Percentiles rank a stretch among this genome's conserved stretches.
phyloP scores from a whole-genome alignment of 768 basidiomycete species.

The Paxillus ammoniavirescens region DNA sequence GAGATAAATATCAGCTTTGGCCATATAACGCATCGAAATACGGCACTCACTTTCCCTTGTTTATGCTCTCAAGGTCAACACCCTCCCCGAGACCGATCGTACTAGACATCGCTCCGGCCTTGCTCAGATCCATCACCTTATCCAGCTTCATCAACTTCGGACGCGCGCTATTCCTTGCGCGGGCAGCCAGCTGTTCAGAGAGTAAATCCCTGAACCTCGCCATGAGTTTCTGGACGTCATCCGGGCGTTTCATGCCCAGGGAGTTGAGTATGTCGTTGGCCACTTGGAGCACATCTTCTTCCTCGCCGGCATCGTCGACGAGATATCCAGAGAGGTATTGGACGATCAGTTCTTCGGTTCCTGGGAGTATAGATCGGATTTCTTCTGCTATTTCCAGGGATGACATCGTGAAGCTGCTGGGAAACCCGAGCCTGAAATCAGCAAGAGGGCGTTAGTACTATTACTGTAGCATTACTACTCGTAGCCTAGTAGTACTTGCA shows the following conservation, averaged over 20 bases:
- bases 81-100: slow-evolving; percentile 80
- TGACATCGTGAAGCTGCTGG: slow-evolving; percentile 44
- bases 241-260: slow-evolving; percentile 59
- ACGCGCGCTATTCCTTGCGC: slow-evolving; percentile 57
- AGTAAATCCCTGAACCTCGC: slow-evolving; percentile 57
- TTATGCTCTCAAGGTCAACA: slow-evolving; percentile 87
- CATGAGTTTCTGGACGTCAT: slow-evolving; percentile 68
- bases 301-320: slow-evolving; percentile 85
- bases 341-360: slow-evolving; percentile 81
- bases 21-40: neutral
- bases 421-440: neutral
- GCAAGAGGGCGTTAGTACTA: neutral
- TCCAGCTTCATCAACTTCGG: slow-evolving; percentile 76
- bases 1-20: slow-evolving; percentile 4
- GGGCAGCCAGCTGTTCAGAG: slow-evolving; percentile 58
- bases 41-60: slow-evolving; percentile 81
- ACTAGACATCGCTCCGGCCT: slow-evolving; percentile 67
- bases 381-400: slow-evolving; percentile 78
- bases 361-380: slow-evolving; percentile 67
- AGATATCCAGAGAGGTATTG: slow-evolving; percentile 88
- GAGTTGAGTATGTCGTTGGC: slow-evolving; percentile 74
- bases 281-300: slow-evolving; percentile 82
- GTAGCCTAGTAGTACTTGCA: no score
- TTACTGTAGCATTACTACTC: no score
- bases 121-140: slow-evolving; percentile 87